Conservation (phyloP, 352 stramenopile genomes). For the Thalassiosira mediterranea region DNA sequence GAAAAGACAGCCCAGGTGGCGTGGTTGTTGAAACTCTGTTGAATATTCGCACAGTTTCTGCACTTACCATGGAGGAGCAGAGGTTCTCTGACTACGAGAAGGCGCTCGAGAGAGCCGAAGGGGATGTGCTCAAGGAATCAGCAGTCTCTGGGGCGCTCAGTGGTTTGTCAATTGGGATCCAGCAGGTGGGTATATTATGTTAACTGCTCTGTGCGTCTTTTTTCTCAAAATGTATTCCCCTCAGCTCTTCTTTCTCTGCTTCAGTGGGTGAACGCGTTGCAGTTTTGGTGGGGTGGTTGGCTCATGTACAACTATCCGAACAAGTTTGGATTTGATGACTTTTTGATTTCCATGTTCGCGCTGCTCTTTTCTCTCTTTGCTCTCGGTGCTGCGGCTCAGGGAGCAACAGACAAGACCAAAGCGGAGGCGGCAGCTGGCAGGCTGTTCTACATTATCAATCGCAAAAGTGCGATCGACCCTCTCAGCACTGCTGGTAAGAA, state of each 20-base stretch:
- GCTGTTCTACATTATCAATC: slow-evolving; percentile 77
- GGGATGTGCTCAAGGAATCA: slow-evolving; percentile 20
- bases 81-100: slow-evolving; percentile 64
- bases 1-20: slow-evolving; percentile 58
- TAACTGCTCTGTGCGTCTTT: background rate
- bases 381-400: slow-evolving; percentile 68
- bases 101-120: slow-evolving; percentile 50
- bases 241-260: background rate
- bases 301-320: slow-evolving; percentile 59
- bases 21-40: slow-evolving; percentile 76
- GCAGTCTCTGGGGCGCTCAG: slow-evolving; percentile 23
- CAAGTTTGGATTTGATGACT: slow-evolving; percentile 61
- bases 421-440: slow-evolving; percentile 58
- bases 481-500: slow-evolving; percentile 64
- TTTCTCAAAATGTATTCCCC: background rate
- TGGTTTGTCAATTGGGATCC: slow-evolving; percentile 41
- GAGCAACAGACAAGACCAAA: slow-evolving; percentile 66
- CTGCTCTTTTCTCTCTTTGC: slow-evolving; percentile 76
- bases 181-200: slow-evolving; percentile 25
- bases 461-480: slow-evolving; percentile 73
- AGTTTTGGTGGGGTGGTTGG: slow-evolving; percentile 77
- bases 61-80: slow-evolving; percentile 67
- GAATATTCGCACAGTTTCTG: slow-evolving; percentile 79
- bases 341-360: slow-evolving; percentile 73
- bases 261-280: slow-evolving; percentile 63